These are phyloP conservation scores for Adansonia rubrostipa DNA, from an alignment of 441 rosid genomes.

Conservation along the genomic window DNA sequence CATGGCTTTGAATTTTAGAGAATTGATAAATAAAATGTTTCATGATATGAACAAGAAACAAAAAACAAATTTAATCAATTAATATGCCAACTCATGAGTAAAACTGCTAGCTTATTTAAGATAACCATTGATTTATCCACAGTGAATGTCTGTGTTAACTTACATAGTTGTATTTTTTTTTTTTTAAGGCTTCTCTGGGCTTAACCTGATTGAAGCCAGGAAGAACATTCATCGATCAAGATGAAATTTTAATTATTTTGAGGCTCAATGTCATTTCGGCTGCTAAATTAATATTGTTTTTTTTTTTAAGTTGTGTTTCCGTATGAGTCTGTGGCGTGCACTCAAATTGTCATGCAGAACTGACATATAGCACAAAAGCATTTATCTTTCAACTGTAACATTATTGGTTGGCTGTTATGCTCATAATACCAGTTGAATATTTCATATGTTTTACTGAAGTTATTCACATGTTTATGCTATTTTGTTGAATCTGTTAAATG, in stretches of 20 bases:
- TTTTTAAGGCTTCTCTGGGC: not conserved
- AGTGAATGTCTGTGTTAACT: not conserved
- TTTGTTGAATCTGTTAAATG: not conserved
- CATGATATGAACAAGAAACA: constrained; percentile 3
- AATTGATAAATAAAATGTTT: constrained; percentile 16
- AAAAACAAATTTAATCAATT: constrained; percentile 6
- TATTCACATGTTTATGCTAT: not conserved
- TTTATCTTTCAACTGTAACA: not conserved
- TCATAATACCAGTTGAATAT: not conserved
- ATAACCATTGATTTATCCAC: not conserved
- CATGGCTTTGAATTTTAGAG: not conserved
- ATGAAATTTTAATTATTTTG: not conserved
- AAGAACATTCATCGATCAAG: not conserved
- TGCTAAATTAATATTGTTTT: not conserved
- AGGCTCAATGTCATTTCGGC: not conserved
- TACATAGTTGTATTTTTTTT: not conserved
- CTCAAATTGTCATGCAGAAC: constrained; percentile 5
- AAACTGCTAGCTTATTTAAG: not conserved
- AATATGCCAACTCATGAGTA: not conserved
- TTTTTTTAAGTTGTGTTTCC: not conserved
- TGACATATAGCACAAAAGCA: not conserved
- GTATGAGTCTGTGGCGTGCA: not conserved
- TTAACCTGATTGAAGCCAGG: not conserved
- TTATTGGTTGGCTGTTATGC: not conserved
- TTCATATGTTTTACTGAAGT: not conserved